A percentile compares a stretch with the other conserved stretches of the same genome.
These are phyloP conservation scores for Penicillium aurantiogriseum DNA, from an alignment of 2,329 filamentous ascomycete genomes.

Conservation along the genomic window DNA sequence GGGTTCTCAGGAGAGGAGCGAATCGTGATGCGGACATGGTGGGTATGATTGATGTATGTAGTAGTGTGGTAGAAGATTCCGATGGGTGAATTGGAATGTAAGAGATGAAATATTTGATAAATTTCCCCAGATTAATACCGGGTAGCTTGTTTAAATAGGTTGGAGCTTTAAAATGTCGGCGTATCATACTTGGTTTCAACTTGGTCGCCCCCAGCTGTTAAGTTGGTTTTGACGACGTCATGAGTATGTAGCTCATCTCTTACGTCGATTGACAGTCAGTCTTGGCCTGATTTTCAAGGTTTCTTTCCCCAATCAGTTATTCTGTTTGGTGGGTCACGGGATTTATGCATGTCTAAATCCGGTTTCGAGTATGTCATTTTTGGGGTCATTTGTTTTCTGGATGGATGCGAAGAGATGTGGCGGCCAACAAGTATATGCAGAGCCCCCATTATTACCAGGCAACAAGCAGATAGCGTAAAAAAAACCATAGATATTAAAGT, in stretches of 20 bases:
- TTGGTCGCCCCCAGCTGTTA: neutral
- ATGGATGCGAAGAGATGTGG: neutral
- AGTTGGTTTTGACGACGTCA: slow-evolving; percentile 21
- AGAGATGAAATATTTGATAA: neutral
- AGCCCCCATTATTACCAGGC: neutral
- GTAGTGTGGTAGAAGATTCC: neutral
- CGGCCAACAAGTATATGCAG: neutral
- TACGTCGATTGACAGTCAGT: slow-evolving; percentile 30
- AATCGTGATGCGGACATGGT: slow-evolving; percentile 33
- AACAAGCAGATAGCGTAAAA: neutral
- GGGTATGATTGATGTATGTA: neutral
- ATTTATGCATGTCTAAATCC: neutral
- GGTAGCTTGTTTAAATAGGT: neutral
- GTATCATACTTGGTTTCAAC: slow-evolving; percentile 13
- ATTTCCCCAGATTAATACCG: neutral
- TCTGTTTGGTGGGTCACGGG: neutral
- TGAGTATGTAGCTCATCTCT: slow-evolving; percentile 18
- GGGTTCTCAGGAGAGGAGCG: slow-evolving; percentile 26
- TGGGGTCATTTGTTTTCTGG: neutral
- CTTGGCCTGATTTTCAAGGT: neutral
- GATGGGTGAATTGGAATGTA: neutral
- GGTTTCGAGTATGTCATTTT: neutral
- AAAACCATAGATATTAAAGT: too few species aligned
- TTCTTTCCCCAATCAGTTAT: neutral
- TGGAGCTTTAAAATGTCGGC: slow-evolving; percentile 6